phyloP scores from a whole-genome alignment of 352 stramenopile genomes.

The Pythium biforme region DNA sequence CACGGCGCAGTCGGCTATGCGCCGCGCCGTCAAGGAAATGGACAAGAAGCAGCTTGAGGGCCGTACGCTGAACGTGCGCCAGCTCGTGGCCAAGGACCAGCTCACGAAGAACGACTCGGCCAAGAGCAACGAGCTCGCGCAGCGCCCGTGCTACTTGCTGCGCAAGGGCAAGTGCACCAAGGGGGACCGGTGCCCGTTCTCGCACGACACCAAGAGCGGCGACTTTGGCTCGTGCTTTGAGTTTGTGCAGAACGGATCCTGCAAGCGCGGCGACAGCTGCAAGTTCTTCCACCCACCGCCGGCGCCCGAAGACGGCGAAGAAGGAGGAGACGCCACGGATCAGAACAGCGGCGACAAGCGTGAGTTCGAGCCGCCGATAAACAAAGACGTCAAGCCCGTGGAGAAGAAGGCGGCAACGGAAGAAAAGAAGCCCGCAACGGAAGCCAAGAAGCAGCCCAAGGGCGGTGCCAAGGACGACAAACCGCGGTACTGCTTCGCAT shows the following conservation, averaged over 20 bases:
- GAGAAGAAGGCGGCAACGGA: slow-evolving; percentile 2
- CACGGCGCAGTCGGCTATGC: slow-evolving; percentile 64
- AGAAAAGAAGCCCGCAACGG: slow-evolving; percentile 4
- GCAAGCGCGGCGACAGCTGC: slow-evolving; percentile 69
- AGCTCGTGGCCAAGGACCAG: slow-evolving; percentile 71
- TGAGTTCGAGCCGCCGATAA: neutral
- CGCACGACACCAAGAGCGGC: slow-evolving; percentile 67
- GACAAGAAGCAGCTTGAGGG: slow-evolving; percentile 72
- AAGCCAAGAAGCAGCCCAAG: slow-evolving; percentile 11
- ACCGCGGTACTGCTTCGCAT: slow-evolving; percentile 68
- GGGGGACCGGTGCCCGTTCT: slow-evolving; percentile 67
- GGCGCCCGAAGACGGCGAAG: slow-evolving; percentile 10
- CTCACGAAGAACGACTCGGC: slow-evolving; percentile 47
- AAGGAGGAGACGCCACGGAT: slow-evolving; percentile 3
- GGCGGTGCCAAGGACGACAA: slow-evolving; percentile 28
- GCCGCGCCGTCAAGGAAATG: slow-evolving; percentile 70
- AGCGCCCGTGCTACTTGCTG: slow-evolving; percentile 67
- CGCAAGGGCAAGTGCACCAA: slow-evolving; percentile 81
- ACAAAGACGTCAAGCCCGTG: slow-evolving; percentile 3
- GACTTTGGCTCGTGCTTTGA: slow-evolving; percentile 82
- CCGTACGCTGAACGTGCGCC: slow-evolving; percentile 71
- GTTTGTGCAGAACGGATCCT: slow-evolving; percentile 68
- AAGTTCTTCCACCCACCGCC: slow-evolving; percentile 59
- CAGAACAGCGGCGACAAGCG: neutral
- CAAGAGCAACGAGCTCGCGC: slow-evolving; percentile 34